Evolutionary conservation across 192 early-diverging fungal species (phyloP).

Genomic region (Umbelopsis sp.): DNA sequence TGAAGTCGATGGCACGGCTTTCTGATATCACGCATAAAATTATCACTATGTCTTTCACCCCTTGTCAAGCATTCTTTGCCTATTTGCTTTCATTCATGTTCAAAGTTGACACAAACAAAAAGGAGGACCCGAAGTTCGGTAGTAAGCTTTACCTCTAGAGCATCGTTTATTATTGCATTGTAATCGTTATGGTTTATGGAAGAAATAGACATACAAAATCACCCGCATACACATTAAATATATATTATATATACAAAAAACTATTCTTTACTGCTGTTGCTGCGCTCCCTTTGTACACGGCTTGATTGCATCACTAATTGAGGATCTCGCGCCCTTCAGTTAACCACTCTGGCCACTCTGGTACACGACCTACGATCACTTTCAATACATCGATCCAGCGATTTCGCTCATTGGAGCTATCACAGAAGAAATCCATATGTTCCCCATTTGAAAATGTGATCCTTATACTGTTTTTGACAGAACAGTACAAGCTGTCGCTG

Average conservation of each 20-base stretch:
- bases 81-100: too few relatives aligned
- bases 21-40: not conserved
- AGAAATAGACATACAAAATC: slow-evolving; percentile 10
- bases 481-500: slow-evolving; percentile 7
- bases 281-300: not conserved
- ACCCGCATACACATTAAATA: slow-evolving; percentile 11
- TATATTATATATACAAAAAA: slow-evolving; percentile 3
- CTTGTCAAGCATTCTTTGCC: too few relatives aligned
- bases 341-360: slow-evolving; percentile 19
- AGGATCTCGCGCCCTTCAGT: not conserved
- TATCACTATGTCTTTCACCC: too few relatives aligned
- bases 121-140: not conserved
- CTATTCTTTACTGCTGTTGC: not conserved
- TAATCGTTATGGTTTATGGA: not conserved
- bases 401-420: slow-evolving; percentile 16
- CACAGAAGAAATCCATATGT: slow-evolving; percentile 35
- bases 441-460: slow-evolving; percentile 25
- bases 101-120: too few relatives aligned
- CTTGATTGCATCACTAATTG: not conserved
- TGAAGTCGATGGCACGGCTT: not conserved
- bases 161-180: not conserved
- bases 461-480: slow-evolving; percentile 30
- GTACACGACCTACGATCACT: slow-evolving; percentile 21
- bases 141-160: not conserved
- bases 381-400: slow-evolving; percentile 30